These are phyloP conservation scores for Trichoderma semiorbis DNA, from an alignment of 2,329 filamentous ascomycete species.

Conservation along the genomic window DNA sequence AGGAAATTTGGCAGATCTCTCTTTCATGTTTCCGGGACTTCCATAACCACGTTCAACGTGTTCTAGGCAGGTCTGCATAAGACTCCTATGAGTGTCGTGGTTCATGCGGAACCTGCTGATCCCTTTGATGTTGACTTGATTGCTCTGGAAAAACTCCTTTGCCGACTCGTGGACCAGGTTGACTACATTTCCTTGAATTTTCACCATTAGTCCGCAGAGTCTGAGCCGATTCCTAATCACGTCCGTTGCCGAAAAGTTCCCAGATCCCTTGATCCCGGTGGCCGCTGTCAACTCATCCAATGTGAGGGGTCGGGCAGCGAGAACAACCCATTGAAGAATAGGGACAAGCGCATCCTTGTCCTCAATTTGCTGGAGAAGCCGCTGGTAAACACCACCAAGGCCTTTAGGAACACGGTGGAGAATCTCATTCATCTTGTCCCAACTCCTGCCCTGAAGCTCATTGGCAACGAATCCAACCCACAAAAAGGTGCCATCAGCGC, in stretches of 20 bases:
- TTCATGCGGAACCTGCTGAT: background rate
- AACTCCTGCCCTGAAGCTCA: constrained; percentile 12
- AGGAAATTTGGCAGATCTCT: background rate
- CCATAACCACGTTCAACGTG: background rate
- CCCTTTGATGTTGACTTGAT: constrained; percentile 1
- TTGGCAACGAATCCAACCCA: constrained; percentile 12
- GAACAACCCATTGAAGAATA: constrained; percentile 9
- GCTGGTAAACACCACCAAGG: background rate
- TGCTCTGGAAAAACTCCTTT: constrained; percentile 6
- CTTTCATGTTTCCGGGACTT: background rate
- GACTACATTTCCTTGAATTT: background rate
- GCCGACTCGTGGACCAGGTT: constrained; percentile 4
- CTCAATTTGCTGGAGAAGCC: background rate
- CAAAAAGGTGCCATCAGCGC: constrained; percentile 6
- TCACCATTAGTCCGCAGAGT: background rate
- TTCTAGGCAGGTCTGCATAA: background rate
- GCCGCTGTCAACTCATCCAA: background rate
- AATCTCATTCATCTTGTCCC: background rate
- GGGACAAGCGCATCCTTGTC: constrained; percentile 5
- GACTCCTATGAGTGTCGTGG: background rate
- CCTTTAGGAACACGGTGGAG: constrained; percentile 1
- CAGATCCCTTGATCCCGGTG: background rate
- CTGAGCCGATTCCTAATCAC: background rate
- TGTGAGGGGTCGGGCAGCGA: background rate
- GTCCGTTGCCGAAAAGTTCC: background rate